Evolutionary conservation across 768 basidiomycete genomes (phyloP).

Genomic region (Kwoniella heveanensis): DNA sequence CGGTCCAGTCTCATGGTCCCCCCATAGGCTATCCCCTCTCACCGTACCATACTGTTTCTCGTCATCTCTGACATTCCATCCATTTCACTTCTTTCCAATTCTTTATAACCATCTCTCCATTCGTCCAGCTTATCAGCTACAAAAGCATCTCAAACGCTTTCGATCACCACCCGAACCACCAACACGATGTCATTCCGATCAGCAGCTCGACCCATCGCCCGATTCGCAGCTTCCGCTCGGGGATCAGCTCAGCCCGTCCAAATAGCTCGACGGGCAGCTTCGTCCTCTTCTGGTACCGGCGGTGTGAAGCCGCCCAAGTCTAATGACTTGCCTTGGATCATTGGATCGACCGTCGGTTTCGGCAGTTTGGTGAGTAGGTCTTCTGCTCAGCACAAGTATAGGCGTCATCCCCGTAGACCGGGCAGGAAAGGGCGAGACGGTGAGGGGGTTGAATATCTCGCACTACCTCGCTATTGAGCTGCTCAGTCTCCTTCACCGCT

Average conservation of each 20-base stretch:
- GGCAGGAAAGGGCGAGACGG: too few relatives aligned
- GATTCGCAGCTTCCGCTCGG: constrained; percentile 11
- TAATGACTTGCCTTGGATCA: constrained; percentile 27
- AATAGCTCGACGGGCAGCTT: constrained; percentile 19
- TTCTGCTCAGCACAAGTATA: too few relatives aligned
- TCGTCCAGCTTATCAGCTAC: neutral
- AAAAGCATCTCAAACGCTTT: too few relatives aligned
- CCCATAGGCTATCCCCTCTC: neutral
- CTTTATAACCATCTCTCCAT: neutral
- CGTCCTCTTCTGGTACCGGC: constrained; percentile 5
- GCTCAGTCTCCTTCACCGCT: too few relatives aligned
- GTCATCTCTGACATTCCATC: neutral
- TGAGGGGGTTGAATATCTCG: too few relatives aligned
- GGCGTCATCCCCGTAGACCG: too few relatives aligned
- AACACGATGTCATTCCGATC: constrained; percentile 27
- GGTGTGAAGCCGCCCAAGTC: constrained; percentile 1
- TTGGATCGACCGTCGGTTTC: constrained; percentile 26
- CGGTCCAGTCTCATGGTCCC: neutral
- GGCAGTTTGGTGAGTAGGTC: constrained; percentile 26
- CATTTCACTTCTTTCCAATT: neutral
- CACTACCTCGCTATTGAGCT: too few relatives aligned
- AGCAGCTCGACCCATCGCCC: constrained; percentile 18
- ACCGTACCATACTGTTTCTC: neutral
- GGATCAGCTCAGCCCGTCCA: neutral
- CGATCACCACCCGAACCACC: neutral